Conservation (phyloP, 495 filamentous ascomycete species). For the Podospora didyma region DNA sequence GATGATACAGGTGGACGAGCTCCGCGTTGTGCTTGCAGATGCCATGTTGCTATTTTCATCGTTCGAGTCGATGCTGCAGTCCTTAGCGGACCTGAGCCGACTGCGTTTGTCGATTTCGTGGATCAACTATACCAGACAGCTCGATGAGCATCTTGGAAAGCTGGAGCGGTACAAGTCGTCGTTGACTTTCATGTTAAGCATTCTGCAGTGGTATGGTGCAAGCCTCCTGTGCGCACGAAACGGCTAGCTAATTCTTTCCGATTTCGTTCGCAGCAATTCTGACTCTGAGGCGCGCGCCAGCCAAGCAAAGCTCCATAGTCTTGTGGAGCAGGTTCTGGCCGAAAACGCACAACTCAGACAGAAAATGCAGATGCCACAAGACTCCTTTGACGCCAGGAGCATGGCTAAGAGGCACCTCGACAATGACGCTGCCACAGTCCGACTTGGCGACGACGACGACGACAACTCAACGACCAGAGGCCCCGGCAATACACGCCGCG, state of each 20-base stretch:
- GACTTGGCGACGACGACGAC: background rate
- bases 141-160: slow-evolving; percentile 9
- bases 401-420: background rate
- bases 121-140: slow-evolving; percentile 1
- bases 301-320: slow-evolving; percentile 1
- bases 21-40: slow-evolving; percentile 5
- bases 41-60: slow-evolving; percentile 8
- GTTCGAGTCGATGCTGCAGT: slow-evolving; percentile 2
- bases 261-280: background rate
- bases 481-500: background rate
- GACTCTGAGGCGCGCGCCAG: background rate
- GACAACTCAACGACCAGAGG: too few relatives aligned
- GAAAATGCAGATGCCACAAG: background rate
- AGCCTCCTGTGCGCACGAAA: background rate
- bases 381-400: slow-evolving; percentile 7
- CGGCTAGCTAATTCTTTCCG: background rate
- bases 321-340: background rate
- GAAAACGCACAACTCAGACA: slow-evolving; percentile 5
- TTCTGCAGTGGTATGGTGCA: slow-evolving; percentile 7
- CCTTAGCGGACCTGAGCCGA: background rate
- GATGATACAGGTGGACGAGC: slow-evolving; percentile 13
- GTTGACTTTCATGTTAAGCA: slow-evolving; percentile 11
- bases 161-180: slow-evolving; percentile 10
- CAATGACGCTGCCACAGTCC: background rate
- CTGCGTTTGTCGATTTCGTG: background rate